These are phyloP conservation scores for Sphaerulina populicola DNA, from an alignment of 2,329 filamentous ascomycete species.

Conservation along the genomic window DNA sequence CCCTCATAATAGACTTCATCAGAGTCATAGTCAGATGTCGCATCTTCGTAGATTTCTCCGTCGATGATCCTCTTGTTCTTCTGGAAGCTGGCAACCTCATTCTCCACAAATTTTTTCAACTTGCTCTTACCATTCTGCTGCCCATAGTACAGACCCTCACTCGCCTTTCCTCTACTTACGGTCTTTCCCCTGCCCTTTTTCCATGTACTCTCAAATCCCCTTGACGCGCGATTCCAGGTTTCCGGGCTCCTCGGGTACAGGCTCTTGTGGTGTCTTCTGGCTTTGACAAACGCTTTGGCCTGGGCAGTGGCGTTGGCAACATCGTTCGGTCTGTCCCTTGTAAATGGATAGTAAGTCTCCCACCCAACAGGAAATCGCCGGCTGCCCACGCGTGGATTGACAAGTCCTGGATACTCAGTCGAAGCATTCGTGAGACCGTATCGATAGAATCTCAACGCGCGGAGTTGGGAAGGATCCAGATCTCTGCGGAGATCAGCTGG, in stretches of 20 bases:
- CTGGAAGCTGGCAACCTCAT: too few species aligned
- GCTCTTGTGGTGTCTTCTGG: not conserved
- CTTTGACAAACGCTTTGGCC: not conserved
- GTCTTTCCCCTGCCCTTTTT: not conserved
- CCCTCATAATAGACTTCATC: not conserved
- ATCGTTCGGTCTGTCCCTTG: not conserved
- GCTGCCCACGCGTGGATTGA: not conserved
- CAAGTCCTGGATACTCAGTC: not conserved
- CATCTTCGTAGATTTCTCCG: too few species aligned
- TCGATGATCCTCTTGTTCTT: too few species aligned
- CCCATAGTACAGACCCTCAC: not conserved
- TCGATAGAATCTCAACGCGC: not conserved
- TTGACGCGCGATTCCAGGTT: not conserved
- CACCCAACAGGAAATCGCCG: not conserved
- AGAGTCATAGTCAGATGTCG: not conserved
- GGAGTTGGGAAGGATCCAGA: not conserved
- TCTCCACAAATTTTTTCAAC: too few species aligned
- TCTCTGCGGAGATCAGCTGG: not conserved
- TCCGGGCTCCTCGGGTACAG: not conserved
- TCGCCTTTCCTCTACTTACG: not conserved
- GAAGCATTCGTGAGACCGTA: not conserved
- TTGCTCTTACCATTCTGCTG: too few species aligned
- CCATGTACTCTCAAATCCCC: not conserved
- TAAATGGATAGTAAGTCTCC: not conserved
- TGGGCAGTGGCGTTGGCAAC: not conserved